phyloP scores from a whole-genome alignment of 768 basidiomycete genomes.

The Psilocybe cyanescens region DNA sequence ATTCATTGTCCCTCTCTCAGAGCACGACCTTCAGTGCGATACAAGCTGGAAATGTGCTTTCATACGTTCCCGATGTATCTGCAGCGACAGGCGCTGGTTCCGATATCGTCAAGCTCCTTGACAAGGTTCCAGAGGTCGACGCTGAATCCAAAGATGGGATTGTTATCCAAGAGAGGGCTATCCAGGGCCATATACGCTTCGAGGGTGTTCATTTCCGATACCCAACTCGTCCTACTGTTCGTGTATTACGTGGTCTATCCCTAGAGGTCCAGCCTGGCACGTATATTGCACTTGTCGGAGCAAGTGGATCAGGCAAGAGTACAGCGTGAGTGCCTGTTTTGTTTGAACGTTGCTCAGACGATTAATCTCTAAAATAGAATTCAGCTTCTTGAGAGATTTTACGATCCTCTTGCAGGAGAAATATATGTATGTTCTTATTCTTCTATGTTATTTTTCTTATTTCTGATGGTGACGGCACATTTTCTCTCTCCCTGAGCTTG shows the following conservation, averaged over 20 bases:
- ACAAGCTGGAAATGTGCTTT: conserved; percentile 85
- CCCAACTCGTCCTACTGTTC: conserved; percentile 82
- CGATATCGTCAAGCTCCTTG: conserved; percentile 76
- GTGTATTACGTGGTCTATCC: conserved; percentile 79
- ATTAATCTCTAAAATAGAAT: conserved; percentile 45
- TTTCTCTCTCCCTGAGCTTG: conserved; percentile 46
- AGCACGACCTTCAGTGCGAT: conserved; percentile 78
- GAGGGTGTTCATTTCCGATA: conserved; percentile 89
- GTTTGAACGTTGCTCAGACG: not conserved
- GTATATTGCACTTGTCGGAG: conserved; percentile 82
- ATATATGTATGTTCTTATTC: conserved; percentile 51
- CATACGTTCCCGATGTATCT: conserved; percentile 87
- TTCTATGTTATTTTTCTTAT: not conserved
- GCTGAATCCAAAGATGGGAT: conserved; percentile 73
- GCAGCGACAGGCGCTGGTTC: conserved; percentile 80
- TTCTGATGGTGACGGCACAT: too few relatives aligned
- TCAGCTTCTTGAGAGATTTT: conserved; percentile 84
- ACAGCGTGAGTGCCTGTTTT: conserved; percentile 57
- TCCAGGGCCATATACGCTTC: conserved; percentile 71
- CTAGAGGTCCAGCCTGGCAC: conserved; percentile 75
- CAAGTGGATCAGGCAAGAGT: conserved; percentile 81
- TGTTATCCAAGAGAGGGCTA: conserved; percentile 42
- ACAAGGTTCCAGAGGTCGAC: conserved; percentile 79
- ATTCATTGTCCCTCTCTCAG: conserved; percentile 35
- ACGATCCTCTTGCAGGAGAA: conserved; percentile 75